Evolutionary conservation across 2,329 filamentous ascomycete species (phyloP), one percentile per base, ranked within the genome.

Genomic region (Cladophialophora exuberans): DNA sequence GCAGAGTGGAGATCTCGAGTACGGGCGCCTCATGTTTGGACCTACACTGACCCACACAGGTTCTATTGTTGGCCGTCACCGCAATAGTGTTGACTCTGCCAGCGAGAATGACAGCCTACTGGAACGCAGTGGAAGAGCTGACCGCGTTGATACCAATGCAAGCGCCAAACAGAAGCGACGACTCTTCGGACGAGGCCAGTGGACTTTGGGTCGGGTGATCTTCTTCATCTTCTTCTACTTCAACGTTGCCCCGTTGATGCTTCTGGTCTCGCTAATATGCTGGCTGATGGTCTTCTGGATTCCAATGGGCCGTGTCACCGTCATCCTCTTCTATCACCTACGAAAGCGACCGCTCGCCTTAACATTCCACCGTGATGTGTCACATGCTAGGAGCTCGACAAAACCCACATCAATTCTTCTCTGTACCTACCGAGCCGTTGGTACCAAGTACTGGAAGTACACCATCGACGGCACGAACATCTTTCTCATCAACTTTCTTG

Each of bases 241-340:
- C 65, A 77, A 97, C 56, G 86, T 99, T 62, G 90, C 89, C 3
- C 94, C 94, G 1, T 83, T 89, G 17, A 81, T 97, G 62, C 86
- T 97, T 64, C 67, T 96, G 38, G 91, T 94, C 30, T 96, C 91
- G 6, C 84, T 83, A 22, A 82, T 96, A 56, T 99, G 94, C 75
- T 99, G 93, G 92, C 87, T 99, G 67, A 73, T 97, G 62, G 94
- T 99, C 54, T 99, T 99, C 76, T 92, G 86, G 79, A 99, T 99
- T 50, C 95, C 94, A 6, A 99, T 99, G 94, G 95, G 92, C 65
- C 96, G 95, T 70, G 89, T 96, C 35, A 96, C 91, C 2, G 82
- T 93, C 59, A 83, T 97, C 53, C 78, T 99, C 11, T 89, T 96
- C 69, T 87, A 93, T 71, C 95, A 99, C 71, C 82, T 99, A 20